Conservation (phyloP, 768 basidiomycete species). For the Ephemerocybe angulata region DNA sequence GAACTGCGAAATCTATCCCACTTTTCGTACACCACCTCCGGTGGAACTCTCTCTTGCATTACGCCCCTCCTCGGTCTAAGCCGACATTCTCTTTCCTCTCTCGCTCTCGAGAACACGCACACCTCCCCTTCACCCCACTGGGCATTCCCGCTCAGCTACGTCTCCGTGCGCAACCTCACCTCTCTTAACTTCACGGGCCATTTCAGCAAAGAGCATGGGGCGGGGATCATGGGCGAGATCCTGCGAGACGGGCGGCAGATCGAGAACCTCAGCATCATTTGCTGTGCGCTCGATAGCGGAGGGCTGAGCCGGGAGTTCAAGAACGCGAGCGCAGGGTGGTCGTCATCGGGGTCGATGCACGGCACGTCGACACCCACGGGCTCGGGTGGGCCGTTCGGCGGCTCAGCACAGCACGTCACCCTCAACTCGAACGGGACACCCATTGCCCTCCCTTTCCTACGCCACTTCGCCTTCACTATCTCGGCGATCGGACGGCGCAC, state of each 20-base stretch:
- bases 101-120: constrained; percentile 49
- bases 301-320: constrained; percentile 46
- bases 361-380: constrained; percentile 5
- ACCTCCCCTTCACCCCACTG: constrained; percentile 43
- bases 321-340: constrained; percentile 7
- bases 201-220: constrained; percentile 25
- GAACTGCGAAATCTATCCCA: constrained; percentile 55
- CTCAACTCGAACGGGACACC: constrained; percentile 10
- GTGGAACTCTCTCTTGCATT: constrained; percentile 36
- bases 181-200: constrained; percentile 59
- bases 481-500: constrained; percentile 39
- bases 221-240: constrained; percentile 47
- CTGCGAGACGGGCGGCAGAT: constrained; percentile 60
- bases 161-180: constrained; percentile 63
- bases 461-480: constrained; percentile 58
- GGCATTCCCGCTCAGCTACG: constrained; percentile 50
- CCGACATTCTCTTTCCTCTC: constrained; percentile 46
- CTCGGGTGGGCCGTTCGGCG: constrained; percentile 24
- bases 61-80: constrained; percentile 52
- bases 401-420: background rate
- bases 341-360: background rate
- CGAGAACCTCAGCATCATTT: constrained; percentile 52
- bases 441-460: constrained; percentile 48
- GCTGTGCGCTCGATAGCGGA: constrained; percentile 50
- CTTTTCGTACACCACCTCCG: constrained; percentile 50